Percentiles rank a stretch among this genome's conserved stretches.
These are phyloP conservation scores for Umbelopsis sp. DNA, from an alignment of 192 early-diverging fungal genomes.

Conservation along the genomic window DNA sequence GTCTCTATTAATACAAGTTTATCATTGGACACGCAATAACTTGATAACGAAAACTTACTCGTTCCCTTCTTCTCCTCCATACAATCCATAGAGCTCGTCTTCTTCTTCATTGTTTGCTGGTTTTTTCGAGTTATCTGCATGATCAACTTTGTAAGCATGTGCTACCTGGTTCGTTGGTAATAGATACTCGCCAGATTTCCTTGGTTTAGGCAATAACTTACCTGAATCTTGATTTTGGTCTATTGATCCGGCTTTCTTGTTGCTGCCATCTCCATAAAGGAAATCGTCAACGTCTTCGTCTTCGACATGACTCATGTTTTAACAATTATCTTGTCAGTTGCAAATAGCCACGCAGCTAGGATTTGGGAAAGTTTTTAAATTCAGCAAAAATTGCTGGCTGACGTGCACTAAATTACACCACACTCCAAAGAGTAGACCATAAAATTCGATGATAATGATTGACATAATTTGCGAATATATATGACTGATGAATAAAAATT, in stretches of 20 bases:
- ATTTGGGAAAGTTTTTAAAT: slow-evolving; percentile 2
- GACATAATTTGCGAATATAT: too few relatives aligned
- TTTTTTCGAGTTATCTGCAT: slow-evolving; percentile 5
- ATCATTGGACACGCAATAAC: neutral
- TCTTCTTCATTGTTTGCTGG: slow-evolving; percentile 21
- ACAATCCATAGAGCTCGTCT: slow-evolving; percentile 1
- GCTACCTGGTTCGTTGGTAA: neutral
- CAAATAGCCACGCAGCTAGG: neutral
- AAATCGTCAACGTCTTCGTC: slow-evolving; percentile 45
- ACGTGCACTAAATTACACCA: neutral
- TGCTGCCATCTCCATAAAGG: slow-evolving; percentile 27
- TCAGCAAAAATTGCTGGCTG: slow-evolving; percentile 1
- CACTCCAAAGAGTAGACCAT: too few relatives aligned
- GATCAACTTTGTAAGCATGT: neutral
- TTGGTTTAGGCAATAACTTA: neutral
- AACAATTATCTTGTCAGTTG: too few relatives aligned
- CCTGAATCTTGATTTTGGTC: neutral
- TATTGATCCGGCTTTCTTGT: neutral
- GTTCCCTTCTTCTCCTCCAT: slow-evolving; percentile 11
- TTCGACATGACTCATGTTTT: slow-evolving; percentile 18
- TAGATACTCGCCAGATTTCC: neutral
- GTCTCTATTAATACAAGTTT: neutral
- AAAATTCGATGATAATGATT: too few relatives aligned
- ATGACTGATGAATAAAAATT: too few relatives aligned
- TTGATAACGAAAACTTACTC: neutral